Conservation (phyloP, 495 filamentous ascomycete species). For the Amorphotheca resinae region DNA sequence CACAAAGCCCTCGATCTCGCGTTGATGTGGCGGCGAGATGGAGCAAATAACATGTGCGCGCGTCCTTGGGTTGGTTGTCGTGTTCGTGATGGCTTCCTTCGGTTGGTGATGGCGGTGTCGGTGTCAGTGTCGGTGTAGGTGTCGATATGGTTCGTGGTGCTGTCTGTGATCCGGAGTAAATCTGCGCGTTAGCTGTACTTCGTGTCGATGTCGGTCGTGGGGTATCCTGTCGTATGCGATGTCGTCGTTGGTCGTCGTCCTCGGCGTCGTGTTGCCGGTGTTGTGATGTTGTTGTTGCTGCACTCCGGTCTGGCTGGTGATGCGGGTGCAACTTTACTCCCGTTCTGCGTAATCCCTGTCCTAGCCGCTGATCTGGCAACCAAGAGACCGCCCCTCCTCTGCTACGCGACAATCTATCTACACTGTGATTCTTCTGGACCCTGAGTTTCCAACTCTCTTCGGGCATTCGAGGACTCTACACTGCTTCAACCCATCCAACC, state of each 20-base stretch:
- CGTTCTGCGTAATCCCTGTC: neutral
- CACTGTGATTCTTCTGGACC: too few species aligned
- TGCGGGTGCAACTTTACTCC: neutral
- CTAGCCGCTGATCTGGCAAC: neutral
- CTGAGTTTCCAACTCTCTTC: too few species aligned
- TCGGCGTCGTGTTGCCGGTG: slow-evolving; percentile 2
- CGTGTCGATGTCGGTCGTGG: neutral
- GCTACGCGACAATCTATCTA: too few species aligned
- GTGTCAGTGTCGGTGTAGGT: neutral
- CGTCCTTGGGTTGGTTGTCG: neutral
- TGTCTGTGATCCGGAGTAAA: too few species aligned
- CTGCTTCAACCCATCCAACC: too few species aligned
- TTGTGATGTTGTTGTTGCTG: slow-evolving; percentile 5
- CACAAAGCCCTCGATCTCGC: neutral
- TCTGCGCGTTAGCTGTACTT: slow-evolving; percentile 6
- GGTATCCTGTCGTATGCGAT: neutral
- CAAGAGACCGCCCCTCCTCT: too few species aligned
- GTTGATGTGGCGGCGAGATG: slow-evolving; percentile 3
- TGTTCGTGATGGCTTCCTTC: slow-evolving; percentile 2
- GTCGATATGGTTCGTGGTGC: too few species aligned
- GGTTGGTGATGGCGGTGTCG: neutral
- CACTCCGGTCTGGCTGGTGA: neutral
- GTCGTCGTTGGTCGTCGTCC: too few species aligned
- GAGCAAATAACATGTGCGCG: slow-evolving; percentile 4
- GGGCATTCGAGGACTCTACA: too few species aligned